Evolutionary conservation across 129 eudicot species (phyloP), one percentile per base, ranked within the genome.

Genomic region (Arctium lappa): DNA sequence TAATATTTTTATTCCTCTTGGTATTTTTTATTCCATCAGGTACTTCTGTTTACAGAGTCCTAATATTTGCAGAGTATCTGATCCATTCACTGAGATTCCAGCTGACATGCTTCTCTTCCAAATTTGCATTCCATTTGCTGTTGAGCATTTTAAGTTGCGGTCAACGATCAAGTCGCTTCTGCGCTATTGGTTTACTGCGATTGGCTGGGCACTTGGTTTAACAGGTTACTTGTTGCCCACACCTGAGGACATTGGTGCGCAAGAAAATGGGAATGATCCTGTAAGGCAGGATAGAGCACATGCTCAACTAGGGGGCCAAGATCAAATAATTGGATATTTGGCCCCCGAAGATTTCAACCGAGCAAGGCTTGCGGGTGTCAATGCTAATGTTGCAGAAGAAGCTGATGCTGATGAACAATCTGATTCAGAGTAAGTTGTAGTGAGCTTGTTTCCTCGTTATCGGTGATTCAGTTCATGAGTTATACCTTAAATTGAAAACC

Each of bases 101-200:
- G 97, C 97, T n/a, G 92, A 92, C 85, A 94, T 94, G 92, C 96
- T 94, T 86, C 91, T 94, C 68, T 94, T 94, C 73, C 98, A 94
- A 88, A 94, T 94, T 33, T 94, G 98, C 91, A 94, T 94, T 79
- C 98, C 98, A 4, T 94, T 94, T 81, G 98, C 98, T 69, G 83
- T 91, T 78, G 98, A 94, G 91, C 98, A 94, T 86, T 94, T 94
- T 78, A 94, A 94, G 88, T 62, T 94, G 81, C 91, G 94, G 72
- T 86, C 89, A 70, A 94, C 97, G 10, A 90, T 94, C 85, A 92
- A 94, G 74, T 91, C 97, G 66, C 88, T 94, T 71, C 90, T 94
- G 34, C 94, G 87, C 39, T 89, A 91, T 87, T 94, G 98, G 98
- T 94, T 94, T 76, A 85, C 93, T 37, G 96, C 85, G 8, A 92